Percentiles rank a stretch among this genome's conserved stretches.
These are phyloP conservation scores for Neocucurbitaria cava DNA, from an alignment of 2,329 filamentous ascomycete genomes.

Conservation along the genomic window DNA sequence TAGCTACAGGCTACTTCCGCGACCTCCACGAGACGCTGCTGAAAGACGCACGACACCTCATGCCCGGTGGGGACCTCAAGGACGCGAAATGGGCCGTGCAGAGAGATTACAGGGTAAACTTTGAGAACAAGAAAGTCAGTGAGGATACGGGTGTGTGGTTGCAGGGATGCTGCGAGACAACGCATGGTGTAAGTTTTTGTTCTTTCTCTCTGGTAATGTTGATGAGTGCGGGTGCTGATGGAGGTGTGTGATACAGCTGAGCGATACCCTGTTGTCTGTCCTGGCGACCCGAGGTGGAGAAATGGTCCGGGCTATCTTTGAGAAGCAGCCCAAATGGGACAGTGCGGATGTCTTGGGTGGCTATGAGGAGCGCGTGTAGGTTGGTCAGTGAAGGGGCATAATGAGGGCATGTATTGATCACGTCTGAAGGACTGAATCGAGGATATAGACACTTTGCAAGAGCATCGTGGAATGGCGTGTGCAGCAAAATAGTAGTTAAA, in stretches of 20 bases:
- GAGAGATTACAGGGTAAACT: constrained; percentile 80
- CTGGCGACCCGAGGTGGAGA: constrained; percentile 78
- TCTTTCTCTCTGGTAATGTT: neutral
- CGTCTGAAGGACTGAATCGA: neutral
- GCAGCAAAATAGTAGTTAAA: neutral
- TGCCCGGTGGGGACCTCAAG: constrained; percentile 60
- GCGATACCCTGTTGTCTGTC: constrained; percentile 82
- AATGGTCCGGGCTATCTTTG: constrained; percentile 78
- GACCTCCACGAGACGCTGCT: constrained; percentile 82
- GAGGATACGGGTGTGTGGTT: constrained; percentile 82
- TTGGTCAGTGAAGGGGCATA: neutral
- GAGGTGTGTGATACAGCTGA: constrained; percentile 66
- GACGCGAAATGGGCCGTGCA: constrained; percentile 68
- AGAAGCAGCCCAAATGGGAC: constrained; percentile 37
- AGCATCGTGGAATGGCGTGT: neutral
- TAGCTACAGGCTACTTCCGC: constrained; percentile 85
- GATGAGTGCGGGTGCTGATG: too few relatives aligned
- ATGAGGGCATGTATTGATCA: too few relatives aligned
- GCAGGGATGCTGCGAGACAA: constrained; percentile 91
- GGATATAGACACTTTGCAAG: neutral
- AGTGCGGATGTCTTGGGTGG: constrained; percentile 32
- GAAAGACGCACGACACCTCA: constrained; percentile 66
- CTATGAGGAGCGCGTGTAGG: constrained; percentile 26
- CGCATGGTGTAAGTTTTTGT: constrained; percentile 77
- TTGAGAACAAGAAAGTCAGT: constrained; percentile 72